Percentiles rank a stretch among this genome's conserved stretches.
Evolutionary conservation across 352 stramenopile species (phyloP).

Genomic region (Pelagophyceae sp.): DNA sequence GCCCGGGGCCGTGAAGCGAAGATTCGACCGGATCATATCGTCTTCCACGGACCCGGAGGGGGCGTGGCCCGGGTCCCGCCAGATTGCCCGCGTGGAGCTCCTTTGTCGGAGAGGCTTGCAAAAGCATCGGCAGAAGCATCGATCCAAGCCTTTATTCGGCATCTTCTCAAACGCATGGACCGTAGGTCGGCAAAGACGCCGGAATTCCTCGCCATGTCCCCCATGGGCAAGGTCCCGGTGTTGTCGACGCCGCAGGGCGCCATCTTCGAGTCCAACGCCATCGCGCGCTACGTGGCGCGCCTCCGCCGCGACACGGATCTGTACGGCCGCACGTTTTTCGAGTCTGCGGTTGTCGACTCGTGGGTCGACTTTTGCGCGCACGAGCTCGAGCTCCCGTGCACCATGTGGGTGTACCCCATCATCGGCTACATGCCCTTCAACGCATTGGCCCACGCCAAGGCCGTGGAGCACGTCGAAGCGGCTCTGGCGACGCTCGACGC

Average conservation of each 20-base stretch:
- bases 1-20: too few relatives aligned
- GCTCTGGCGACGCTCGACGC: slow-evolving; percentile 71
- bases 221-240: slow-evolving; percentile 73
- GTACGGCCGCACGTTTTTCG: slow-evolving; percentile 72
- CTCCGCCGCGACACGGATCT: slow-evolving; percentile 72
- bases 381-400: slow-evolving; percentile 77
- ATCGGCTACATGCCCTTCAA: slow-evolving; percentile 70
- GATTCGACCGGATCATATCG: too few relatives aligned
- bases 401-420: slow-evolving; percentile 73
- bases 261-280: slow-evolving; percentile 72
- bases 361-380: slow-evolving; percentile 85
- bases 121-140: too few relatives aligned
- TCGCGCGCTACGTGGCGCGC: slow-evolving; percentile 77
- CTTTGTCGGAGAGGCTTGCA: too few relatives aligned
- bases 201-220: slow-evolving; percentile 68
- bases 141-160: too few relatives aligned
- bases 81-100: too few relatives aligned
- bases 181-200: slow-evolving; percentile 43
- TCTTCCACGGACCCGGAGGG: too few relatives aligned
- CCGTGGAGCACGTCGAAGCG: slow-evolving; percentile 69
- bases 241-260: slow-evolving; percentile 69
- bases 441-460: slow-evolving; percentile 57
- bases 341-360: slow-evolving; percentile 66
- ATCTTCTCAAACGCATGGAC: too few relatives aligned
- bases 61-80: too few relatives aligned